A percentile compares a stretch with the other conserved stretches of the same genome.
phyloP scores from a whole-genome alignment of 2,329 filamentous ascomycete genomes.

The Paracorniculantispora psalliotae region DNA sequence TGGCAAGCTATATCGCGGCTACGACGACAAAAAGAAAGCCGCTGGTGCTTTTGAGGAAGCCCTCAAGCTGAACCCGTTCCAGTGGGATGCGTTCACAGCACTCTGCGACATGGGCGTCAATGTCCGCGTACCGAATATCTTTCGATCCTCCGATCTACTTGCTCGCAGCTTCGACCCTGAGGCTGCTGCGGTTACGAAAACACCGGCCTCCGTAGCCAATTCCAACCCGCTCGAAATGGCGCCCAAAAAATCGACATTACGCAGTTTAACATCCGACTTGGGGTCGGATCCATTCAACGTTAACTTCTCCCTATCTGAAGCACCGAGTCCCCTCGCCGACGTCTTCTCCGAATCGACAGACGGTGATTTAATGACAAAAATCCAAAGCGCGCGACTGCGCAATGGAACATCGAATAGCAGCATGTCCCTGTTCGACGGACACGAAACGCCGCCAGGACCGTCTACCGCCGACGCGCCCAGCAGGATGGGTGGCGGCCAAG shows the following conservation, averaged over 20 bases:
- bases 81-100: conserved; percentile 93
- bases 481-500: conserved; percentile 26
- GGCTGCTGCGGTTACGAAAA: conserved; percentile 32
- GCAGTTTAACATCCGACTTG: conserved; percentile 33
- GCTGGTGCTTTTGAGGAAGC: conserved; percentile 83
- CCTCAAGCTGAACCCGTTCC: conserved; percentile 85
- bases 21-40: conserved; percentile 79
- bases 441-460: conserved; percentile 53
- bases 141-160: conserved; percentile 61
- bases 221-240: conserved; percentile 35
- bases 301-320: conserved; percentile 35
- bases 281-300: conserved; percentile 49
- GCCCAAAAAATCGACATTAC: conserved; percentile 36
- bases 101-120: conserved; percentile 84
- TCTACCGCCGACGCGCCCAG: conserved; percentile 19
- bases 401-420: conserved; percentile 34
- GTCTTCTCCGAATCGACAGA: conserved; percentile 39
- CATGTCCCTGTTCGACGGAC: conserved; percentile 44
- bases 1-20: conserved; percentile 79
- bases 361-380: conserved; percentile 53
- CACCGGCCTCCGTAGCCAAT: conserved; percentile 22
- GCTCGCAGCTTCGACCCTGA: conserved; percentile 42
- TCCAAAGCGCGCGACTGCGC: conserved; percentile 46
- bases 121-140: conserved; percentile 79
- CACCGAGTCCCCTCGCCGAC: conserved; percentile 39